phyloP scores from a whole-genome alignment of 2,329 filamentous ascomycete genomes.

The Thelonectria rubi region DNA sequence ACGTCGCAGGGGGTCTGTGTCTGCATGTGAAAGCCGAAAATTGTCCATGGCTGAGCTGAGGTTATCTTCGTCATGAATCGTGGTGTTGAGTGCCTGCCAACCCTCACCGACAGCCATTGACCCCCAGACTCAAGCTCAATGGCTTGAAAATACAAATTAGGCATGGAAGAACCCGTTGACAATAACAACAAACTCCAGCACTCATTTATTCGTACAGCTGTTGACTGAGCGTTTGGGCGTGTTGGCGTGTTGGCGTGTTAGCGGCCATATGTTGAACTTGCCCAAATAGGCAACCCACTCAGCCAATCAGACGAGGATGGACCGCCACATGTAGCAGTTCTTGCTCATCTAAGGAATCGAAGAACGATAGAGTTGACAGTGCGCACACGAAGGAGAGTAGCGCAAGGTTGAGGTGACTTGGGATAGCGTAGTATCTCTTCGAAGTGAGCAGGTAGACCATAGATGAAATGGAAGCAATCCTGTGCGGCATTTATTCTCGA shows the following conservation, averaged over 20 bases:
- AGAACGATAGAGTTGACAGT: conserved; percentile 11
- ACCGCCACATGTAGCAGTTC: conserved; percentile 40
- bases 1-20: not conserved
- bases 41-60: not conserved
- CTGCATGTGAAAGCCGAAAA: not conserved
- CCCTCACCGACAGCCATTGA: not conserved
- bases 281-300: conserved; percentile 16
- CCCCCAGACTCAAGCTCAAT: not conserved
- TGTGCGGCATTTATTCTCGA: conserved; percentile 25
- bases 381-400: conserved; percentile 9
- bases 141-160: not conserved
- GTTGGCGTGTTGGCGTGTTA: conserved; percentile 28
- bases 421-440: not conserved
- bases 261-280: conserved; percentile 14
- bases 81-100: not conserved
- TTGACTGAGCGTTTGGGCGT: conserved; percentile 9
- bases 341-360: conserved; percentile 31
- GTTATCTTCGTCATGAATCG: not conserved
- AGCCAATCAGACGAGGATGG: conserved; percentile 35
- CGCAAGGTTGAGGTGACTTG: conserved; percentile 6
- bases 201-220: not conserved
- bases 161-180: not conserved
- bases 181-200: not conserved
- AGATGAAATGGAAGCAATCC: conserved; percentile 6
- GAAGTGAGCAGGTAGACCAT: not conserved